A percentile compares a stretch with the other conserved stretches of the same genome.
phyloP scores from a whole-genome alignment of 1,284 basidiomycete species.

The Ceratobasidium sp. region DNA sequence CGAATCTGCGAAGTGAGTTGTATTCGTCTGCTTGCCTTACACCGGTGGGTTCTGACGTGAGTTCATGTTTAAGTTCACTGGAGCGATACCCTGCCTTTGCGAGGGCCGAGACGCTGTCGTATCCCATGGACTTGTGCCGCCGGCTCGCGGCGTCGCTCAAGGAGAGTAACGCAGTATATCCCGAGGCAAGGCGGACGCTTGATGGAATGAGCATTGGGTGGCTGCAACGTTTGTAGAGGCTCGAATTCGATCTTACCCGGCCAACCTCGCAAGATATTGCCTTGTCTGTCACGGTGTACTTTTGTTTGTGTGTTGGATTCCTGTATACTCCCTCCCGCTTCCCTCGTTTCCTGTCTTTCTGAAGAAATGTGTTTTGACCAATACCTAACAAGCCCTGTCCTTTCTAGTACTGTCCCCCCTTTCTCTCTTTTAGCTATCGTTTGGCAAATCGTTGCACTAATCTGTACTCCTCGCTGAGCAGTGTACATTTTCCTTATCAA shows the following conservation, averaged over 20 bases:
- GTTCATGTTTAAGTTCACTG: conserved; percentile 52
- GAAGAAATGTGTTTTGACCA: neutral
- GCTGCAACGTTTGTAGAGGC: conserved; percentile 58
- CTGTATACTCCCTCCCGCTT: neutral
- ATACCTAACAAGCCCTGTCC: conserved; percentile 5
- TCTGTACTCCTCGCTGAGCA: neutral
- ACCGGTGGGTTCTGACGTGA: neutral
- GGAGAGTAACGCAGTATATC: conserved; percentile 79
- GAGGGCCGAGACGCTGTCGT: conserved; percentile 82
- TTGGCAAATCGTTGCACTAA: conserved; percentile 8
- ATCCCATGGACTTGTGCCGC: conserved; percentile 76
- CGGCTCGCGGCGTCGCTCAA: conserved; percentile 71
- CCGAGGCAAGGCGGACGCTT: conserved; percentile 75
- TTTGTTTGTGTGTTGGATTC: neutral
- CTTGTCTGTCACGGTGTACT: no score
- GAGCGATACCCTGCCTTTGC: conserved; percentile 60
- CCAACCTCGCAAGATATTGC: no score
- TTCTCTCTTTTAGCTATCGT: neutral
- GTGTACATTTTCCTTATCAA: conserved; percentile 4
- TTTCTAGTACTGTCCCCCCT: conserved; percentile 1
- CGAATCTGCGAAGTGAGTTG: conserved; percentile 63
- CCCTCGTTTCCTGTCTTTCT: neutral
- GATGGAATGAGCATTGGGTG: conserved; percentile 82
- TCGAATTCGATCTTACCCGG: neutral
- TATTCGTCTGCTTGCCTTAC: conserved; percentile 10